phyloP scores from a whole-genome alignment of 176 grass and related monocot species.

The Chloris gayana region DNA sequence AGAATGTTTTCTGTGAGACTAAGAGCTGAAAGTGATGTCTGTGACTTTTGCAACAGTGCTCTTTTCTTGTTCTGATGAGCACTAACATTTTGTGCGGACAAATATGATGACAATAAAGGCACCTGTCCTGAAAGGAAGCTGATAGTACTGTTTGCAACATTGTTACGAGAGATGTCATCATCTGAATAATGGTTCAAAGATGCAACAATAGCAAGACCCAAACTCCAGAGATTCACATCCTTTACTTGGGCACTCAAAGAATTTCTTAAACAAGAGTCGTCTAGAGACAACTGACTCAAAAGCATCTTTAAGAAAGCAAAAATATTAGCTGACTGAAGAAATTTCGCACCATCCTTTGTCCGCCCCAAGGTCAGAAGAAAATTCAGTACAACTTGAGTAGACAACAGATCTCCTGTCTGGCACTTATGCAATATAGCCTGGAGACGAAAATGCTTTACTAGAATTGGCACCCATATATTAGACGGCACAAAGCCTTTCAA shows the following conservation, averaged over 20 bases:
- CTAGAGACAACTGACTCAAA: constrained; percentile 56
- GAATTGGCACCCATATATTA: constrained; percentile 63
- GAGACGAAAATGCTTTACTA: constrained; percentile 79
- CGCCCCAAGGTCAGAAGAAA: constrained; percentile 82
- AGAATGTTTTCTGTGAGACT: constrained; percentile 73
- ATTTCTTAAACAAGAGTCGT: constrained; percentile 53
- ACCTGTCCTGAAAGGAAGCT: constrained; percentile 73
- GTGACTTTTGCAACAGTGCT: constrained; percentile 48
- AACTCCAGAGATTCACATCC: constrained; percentile 65
- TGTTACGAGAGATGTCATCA: constrained; percentile 59
- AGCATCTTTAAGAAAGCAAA: constrained; percentile 72
- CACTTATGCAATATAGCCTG: constrained; percentile 70
- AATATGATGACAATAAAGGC: constrained; percentile 67
- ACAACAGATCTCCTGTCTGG: constrained; percentile 47
- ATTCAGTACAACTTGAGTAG: constrained; percentile 64
- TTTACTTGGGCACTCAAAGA: constrained; percentile 46
- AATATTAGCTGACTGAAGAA: constrained; percentile 78
- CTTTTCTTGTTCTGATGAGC: constrained; percentile 66
- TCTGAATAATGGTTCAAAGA: constrained; percentile 72
- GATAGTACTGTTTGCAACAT: constrained; percentile 56
- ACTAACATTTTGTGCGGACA: constrained; percentile 66
- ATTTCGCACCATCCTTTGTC: constrained; percentile 86
- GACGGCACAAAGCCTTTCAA: constrained; percentile 62
- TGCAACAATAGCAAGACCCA: constrained; percentile 68
- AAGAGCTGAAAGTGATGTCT: constrained; percentile 68